Evolutionary conservation across 768 basidiomycete species (phyloP).

Genomic region (Psilocybe cyanescens): DNA sequence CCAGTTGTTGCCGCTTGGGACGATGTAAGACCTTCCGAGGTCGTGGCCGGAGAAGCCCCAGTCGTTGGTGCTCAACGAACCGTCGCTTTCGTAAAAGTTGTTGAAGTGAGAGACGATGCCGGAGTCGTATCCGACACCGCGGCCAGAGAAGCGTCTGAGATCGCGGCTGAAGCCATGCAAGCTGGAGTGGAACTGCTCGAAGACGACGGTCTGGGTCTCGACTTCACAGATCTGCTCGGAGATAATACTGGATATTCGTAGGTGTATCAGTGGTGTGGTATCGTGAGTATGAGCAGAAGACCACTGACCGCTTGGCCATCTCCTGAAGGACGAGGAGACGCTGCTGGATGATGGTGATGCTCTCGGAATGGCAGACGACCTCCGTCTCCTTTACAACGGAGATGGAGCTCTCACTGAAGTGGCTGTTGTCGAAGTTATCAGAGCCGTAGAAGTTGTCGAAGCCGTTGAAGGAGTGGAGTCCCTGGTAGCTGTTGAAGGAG

Average conservation of each 20-base stretch:
- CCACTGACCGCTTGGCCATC: conserved; percentile 46
- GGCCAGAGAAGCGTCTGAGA: conserved; percentile 41
- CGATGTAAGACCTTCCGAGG: conserved; percentile 40
- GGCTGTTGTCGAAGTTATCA: conserved; percentile 44
- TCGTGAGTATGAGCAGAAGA: not conserved
- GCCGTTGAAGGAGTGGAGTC: conserved; percentile 36
- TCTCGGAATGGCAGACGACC: conserved; percentile 42
- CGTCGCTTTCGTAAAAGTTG: conserved; percentile 36
- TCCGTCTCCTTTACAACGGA: conserved; percentile 38
- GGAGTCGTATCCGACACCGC: conserved; percentile 42
- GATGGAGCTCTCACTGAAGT: conserved; percentile 31
- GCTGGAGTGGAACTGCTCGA: conserved; percentile 45
- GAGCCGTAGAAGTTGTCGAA: conserved; percentile 52
- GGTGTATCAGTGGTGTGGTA: not conserved
- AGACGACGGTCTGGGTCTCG: conserved; percentile 48
- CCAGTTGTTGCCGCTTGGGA: conserved; percentile 46
- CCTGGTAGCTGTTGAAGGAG: conserved; percentile 42
- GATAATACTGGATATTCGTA: conserved; percentile 36
- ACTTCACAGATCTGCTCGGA: conserved; percentile 53
- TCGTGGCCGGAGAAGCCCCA: conserved; percentile 43
- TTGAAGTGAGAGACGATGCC: conserved; percentile 37
- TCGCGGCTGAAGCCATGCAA: conserved; percentile 44
- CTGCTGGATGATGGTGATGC: conserved; percentile 48
- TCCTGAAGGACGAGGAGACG: conserved; percentile 47
- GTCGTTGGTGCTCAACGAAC: conserved; percentile 39